Conservation (phyloP, 495 filamentous ascomycete genomes). For the Parathielavia hyrcaniae region DNA sequence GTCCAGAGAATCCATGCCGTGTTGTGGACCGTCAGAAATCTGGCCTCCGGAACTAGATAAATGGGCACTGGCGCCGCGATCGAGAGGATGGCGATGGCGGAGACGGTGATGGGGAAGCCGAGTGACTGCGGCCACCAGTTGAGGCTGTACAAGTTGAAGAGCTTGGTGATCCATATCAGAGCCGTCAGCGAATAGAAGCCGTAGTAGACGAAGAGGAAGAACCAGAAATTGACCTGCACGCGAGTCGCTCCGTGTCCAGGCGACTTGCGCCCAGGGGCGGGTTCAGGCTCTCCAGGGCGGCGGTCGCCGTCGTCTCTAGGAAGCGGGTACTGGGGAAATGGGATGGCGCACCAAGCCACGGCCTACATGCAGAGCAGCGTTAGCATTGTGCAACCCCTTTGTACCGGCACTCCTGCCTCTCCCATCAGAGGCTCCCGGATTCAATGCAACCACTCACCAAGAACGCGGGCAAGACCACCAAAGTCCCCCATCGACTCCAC, state of each 20-base stretch:
- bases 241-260: conserved; percentile 56
- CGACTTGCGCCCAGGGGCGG: conserved; percentile 31
- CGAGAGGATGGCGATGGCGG: conserved; percentile 49
- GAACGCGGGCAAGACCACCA: conserved; percentile 51
- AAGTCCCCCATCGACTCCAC: conserved; percentile 51
- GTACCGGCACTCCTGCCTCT: no score
- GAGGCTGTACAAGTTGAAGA: conserved; percentile 61
- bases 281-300: conserved; percentile 25
- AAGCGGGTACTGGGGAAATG: conserved; percentile 55
- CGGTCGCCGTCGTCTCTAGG: conserved; percentile 31
- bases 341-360: conserved; percentile 55
- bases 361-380: conserved; percentile 36
- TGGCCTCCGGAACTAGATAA: conserved; percentile 46
- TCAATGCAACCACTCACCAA: conserved; percentile 42
- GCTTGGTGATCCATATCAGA: conserved; percentile 60
- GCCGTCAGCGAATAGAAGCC: conserved; percentile 58
- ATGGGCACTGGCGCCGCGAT: conserved; percentile 51
- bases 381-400: not conserved
- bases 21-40: conserved; percentile 49
- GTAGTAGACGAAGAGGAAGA: conserved; percentile 60
- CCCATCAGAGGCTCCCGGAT: not conserved
- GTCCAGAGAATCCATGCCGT: conserved; percentile 59
- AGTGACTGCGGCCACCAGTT: conserved; percentile 59
- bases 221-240: conserved; percentile 61
- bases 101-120: conserved; percentile 53